Evolutionary conservation across 345 rosid genomes (phyloP), one percentile per base, ranked within the genome.

Genomic region (Acer negundo): DNA sequence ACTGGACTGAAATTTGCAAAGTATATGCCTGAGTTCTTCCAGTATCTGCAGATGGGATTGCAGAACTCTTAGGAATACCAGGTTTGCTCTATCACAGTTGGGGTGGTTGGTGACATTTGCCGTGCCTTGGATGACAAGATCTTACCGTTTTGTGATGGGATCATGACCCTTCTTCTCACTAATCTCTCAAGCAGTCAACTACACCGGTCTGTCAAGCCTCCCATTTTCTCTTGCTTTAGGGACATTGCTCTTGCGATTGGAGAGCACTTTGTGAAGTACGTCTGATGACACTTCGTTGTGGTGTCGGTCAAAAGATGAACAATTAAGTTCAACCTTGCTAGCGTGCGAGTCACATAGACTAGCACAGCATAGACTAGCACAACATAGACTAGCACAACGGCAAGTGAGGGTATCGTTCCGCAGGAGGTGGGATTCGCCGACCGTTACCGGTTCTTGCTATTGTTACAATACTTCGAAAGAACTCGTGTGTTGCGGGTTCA

Each of bases 241-340:
- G 99, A 94, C 79, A 87, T 96, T 75, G 98, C 95, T 73, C 91
- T 96, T 77, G 97, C 98, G 3, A 88, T 96, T 22, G 94, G 97
- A 46, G 90, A 83, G 22, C 90, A 89, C 17, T 96, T 96, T 78
- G 91, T 85, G 69, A 92, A 93, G 83, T 96, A 94, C 22, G 85
- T 92, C 3, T 7, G 98, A 94, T 66, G 98, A n/a, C n/a, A n/a
- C n/a, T n/a, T n/a, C n/a, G n/a, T n/a, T n/a, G n/a, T n/a, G n/a
- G n/a, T n/a, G n/a, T n/a, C n/a, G n/a, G n/a, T n/a, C n/a, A n/a
- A n/a, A n/a, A n/a, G n/a, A n/a, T n/a, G n/a, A n/a, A n/a, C n/a
- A n/a, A n/a, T n/a, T n/a, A n/a, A n/a, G n/a, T n/a, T n/a, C n/a
- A n/a, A n/a, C n/a, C n/a, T n/a, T n/a, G n/a, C n/a, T n/a, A n/a